A percentile compares a stretch with the other conserved stretches of the same genome.
These are phyloP conservation scores for Kuraishia molischiana DNA, from an alignment of 805 yeast species.

Conservation along the genomic window DNA sequence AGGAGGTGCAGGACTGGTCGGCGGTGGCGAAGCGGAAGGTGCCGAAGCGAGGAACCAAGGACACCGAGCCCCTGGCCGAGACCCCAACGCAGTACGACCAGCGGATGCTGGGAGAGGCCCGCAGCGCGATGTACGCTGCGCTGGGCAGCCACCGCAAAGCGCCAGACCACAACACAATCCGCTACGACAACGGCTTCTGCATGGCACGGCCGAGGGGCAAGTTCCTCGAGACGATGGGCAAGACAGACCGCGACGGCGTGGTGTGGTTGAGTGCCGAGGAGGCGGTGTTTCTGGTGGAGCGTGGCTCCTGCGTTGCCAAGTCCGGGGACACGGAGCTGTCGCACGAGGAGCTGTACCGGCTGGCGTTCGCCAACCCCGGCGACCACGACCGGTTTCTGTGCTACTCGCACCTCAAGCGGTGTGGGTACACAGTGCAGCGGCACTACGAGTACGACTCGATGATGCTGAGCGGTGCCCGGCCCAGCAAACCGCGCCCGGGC, in stretches of 20 bases:
- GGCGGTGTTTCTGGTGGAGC: slow-evolving; percentile 64
- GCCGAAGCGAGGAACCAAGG: slow-evolving; percentile 79
- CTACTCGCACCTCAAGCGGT: slow-evolving; percentile 64
- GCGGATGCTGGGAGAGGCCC: slow-evolving; percentile 34
- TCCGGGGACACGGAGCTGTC: slow-evolving; percentile 27
- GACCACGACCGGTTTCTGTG: slow-evolving; percentile 51
- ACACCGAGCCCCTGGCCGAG: slow-evolving; percentile 49
- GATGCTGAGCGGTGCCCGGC: background rate
- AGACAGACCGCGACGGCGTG: slow-evolving; percentile 33
- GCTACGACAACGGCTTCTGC: slow-evolving; percentile 11
- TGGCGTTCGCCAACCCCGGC: slow-evolving; percentile 29
- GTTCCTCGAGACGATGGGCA: slow-evolving; percentile 66
- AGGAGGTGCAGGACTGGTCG: slow-evolving; percentile 47
- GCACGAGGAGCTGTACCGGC: slow-evolving; percentile 54
- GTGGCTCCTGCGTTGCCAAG: slow-evolving; percentile 47
- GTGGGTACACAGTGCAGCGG: slow-evolving; percentile 60
- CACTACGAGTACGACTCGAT: slow-evolving; percentile 3
- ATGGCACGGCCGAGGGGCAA: slow-evolving; percentile 55
- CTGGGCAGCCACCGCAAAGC: slow-evolving; percentile 39
- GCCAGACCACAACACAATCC: slow-evolving; percentile 18
- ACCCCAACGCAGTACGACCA: slow-evolving; percentile 16
- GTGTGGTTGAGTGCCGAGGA: slow-evolving; percentile 58
- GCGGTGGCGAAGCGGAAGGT: slow-evolving; percentile 21
- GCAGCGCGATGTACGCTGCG: slow-evolving; percentile 67
- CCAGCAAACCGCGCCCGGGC: background rate